Percentiles rank a stretch among this genome's conserved stretches.
phyloP scores from a whole-genome alignment of 371 early-diverging fungal genomes.

The Vairimorpha ceranae region DNA sequence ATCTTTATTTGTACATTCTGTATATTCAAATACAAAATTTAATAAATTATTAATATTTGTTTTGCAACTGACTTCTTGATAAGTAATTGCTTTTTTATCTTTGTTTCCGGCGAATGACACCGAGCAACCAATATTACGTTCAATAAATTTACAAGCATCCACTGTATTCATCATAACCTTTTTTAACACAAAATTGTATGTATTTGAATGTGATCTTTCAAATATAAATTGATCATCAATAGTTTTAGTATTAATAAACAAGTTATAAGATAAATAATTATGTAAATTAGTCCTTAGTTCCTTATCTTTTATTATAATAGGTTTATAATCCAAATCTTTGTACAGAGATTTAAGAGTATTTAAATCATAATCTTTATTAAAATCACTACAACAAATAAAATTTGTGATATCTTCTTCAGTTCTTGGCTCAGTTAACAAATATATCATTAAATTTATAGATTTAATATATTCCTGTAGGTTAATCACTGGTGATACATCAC shows the following conservation, averaged over 20 bases:
- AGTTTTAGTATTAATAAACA: constrained; percentile 51
- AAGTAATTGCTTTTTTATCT: constrained; percentile 85
- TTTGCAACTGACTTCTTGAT: constrained; percentile 72
- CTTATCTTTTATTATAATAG: constrained; percentile 14
- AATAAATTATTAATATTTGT: constrained; percentile 45
- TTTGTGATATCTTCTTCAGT: not conserved
- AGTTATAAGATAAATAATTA: constrained; percentile 39
- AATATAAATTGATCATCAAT: constrained; percentile 18
- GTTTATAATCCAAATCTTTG: not conserved
- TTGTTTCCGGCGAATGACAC: constrained; percentile 82
- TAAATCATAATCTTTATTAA: not conserved
- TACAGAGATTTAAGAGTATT: not conserved
- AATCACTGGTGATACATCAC: constrained; percentile 14
- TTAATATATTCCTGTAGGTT: constrained; percentile 19
- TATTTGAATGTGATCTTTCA: constrained; percentile 20
- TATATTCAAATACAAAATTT: constrained; percentile 23
- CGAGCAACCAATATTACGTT: constrained; percentile 54
- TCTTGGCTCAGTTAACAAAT: not conserved
- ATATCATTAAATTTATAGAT: not conserved
- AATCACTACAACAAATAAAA: not conserved
- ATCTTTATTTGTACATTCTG: not conserved
- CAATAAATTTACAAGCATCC: constrained; percentile 43
- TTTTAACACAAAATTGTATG: constrained; percentile 45
- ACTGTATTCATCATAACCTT: constrained; percentile 53
- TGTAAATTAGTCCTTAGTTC: constrained; percentile 51